These are phyloP conservation scores for Fusarium albidum DNA, from an alignment of 2,329 filamentous ascomycete species.

Conservation along the genomic window DNA sequence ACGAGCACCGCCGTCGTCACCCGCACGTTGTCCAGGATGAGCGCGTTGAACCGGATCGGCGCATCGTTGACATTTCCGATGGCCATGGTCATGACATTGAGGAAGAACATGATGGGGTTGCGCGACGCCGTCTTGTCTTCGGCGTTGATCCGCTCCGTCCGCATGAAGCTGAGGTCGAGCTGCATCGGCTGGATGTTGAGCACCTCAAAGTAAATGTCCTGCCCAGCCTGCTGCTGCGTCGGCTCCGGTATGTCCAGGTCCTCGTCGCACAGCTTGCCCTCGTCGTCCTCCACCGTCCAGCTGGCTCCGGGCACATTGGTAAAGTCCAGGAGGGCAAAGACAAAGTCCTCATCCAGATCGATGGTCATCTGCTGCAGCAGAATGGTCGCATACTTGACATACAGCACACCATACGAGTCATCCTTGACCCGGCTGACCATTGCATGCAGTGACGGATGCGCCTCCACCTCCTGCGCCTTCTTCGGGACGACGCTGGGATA, in stretches of 20 bases:
- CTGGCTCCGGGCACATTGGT: slow-evolving; percentile 90
- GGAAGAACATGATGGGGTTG: slow-evolving; percentile 98
- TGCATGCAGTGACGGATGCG: slow-evolving; percentile 91
- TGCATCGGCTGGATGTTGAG: slow-evolving; percentile 99
- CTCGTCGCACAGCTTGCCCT: slow-evolving; percentile 89
- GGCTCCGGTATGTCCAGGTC: slow-evolving; percentile 92
- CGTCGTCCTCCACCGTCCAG: slow-evolving; percentile 73
- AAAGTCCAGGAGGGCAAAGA: slow-evolving; percentile 95
- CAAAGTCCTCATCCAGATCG: slow-evolving; percentile 97
- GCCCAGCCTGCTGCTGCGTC: slow-evolving; percentile 80
- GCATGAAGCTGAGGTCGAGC: slow-evolving; percentile 94
- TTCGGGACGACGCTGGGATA: slow-evolving; percentile 98
- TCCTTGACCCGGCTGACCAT: slow-evolving; percentile 96
- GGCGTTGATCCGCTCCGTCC: slow-evolving; percentile 94
- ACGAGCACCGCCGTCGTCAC: slow-evolving; percentile 86
- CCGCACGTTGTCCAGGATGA: slow-evolving; percentile 94
- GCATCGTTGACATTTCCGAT: slow-evolving; percentile 99
- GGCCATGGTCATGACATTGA: slow-evolving; percentile 99
- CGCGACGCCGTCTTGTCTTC: slow-evolving; percentile 91
- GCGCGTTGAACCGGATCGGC: slow-evolving; percentile 88
- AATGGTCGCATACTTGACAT: slow-evolving; percentile 97
- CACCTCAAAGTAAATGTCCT: slow-evolving; percentile 98
- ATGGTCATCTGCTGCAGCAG: slow-evolving; percentile 97
- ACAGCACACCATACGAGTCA: slow-evolving; percentile 95
- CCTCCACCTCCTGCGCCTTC: slow-evolving; percentile 94